A percentile compares a stretch with the other conserved stretches of the same genome.
Conservation (phyloP, 1,284 basidiomycete genomes). For the Ustilago hordei region DNA sequence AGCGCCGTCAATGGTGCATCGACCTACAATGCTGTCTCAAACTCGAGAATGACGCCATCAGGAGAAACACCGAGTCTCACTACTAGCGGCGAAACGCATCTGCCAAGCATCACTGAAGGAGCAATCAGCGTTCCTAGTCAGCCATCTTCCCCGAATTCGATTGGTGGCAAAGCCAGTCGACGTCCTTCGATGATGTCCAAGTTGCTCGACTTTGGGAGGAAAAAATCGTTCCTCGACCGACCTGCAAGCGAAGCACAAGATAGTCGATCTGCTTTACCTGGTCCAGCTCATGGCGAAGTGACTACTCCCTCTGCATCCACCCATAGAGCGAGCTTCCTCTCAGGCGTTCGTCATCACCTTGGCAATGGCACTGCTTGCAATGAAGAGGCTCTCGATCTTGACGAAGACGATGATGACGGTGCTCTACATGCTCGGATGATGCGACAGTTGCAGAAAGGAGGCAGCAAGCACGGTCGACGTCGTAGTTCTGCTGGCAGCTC, state of each 20-base stretch:
- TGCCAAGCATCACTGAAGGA: constrained; percentile 37
- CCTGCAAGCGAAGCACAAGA: constrained; percentile 19
- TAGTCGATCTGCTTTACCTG: constrained; percentile 14
- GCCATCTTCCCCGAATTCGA: constrained; percentile 15
- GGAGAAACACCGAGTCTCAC: constrained; percentile 9
- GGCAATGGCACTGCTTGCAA: constrained; percentile 18
- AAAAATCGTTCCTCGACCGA: constrained; percentile 42
- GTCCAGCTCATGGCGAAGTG: constrained; percentile 19
- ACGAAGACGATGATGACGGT: constrained; percentile 48
- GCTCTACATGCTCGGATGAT: constrained; percentile 23
- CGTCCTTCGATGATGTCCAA: constrained; percentile 53
- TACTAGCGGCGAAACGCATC: constrained; percentile 19
- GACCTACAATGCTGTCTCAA: neutral
- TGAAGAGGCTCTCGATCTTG: constrained; percentile 54
- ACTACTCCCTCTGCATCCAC: constrained; percentile 5
- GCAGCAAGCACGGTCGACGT: constrained; percentile 11
- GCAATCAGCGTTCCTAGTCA: constrained; percentile 22
- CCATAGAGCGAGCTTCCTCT: constrained; percentile 25
- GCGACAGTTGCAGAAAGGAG: constrained; percentile 7
- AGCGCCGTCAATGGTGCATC: neutral
- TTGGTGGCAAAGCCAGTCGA: constrained; percentile 14
- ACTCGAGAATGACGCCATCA: constrained; percentile 4
- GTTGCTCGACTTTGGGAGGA: constrained; percentile 44
- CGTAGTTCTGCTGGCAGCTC: constrained; percentile 46
- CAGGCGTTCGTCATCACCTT: constrained; percentile 23